A percentile compares a stretch with the other conserved stretches of the same genome.
phyloP scores from a whole-genome alignment of 148 eudicot genomes.

The Diospyros lotus region DNA sequence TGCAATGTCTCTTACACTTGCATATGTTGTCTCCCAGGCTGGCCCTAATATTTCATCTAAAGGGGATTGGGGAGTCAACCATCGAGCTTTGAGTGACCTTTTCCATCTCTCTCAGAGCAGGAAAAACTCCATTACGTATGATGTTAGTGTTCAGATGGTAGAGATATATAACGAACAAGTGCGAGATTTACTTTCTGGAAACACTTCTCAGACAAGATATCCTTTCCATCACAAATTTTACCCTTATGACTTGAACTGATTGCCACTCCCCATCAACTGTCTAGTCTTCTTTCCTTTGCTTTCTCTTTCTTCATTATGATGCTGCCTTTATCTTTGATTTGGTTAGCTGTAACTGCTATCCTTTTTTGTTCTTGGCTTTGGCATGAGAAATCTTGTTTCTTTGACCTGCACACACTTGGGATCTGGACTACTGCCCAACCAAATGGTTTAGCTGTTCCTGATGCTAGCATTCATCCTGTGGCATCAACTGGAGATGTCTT shows the following conservation, averaged over 20 bases:
- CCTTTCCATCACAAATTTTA: slow-evolving; percentile 35
- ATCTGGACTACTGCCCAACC: slow-evolving; percentile 73
- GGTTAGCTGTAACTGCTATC: no score
- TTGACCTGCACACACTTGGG: slow-evolving; percentile 82
- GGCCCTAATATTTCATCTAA: slow-evolving; percentile 68
- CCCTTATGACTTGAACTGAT: no score
- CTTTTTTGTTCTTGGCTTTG: neutral
- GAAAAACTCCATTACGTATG: slow-evolving; percentile 60
- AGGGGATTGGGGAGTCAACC: slow-evolving; percentile 90
- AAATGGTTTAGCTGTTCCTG: slow-evolving; percentile 83
- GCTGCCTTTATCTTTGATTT: no score
- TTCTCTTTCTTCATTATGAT: no score
- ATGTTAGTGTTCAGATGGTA: slow-evolving; percentile 87
- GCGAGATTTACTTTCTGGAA: slow-evolving; percentile 67
- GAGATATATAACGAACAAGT: slow-evolving; percentile 97
- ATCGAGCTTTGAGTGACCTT: slow-evolving; percentile 81
- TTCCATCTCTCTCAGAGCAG: slow-evolving; percentile 73
- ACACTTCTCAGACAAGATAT: slow-evolving; percentile 74
- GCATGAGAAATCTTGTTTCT: slow-evolving; percentile 22
- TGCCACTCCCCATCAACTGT: no score
- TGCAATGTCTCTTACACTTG: slow-evolving; percentile 3
- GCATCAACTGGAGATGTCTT: slow-evolving; percentile 67
- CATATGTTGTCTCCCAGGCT: slow-evolving; percentile 33
- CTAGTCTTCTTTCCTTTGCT: no score
- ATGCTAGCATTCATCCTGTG: slow-evolving; percentile 79